These are phyloP conservation scores for Lepidium aucheri DNA, from an alignment of 345 rosid genomes.

Conservation along the genomic window DNA sequence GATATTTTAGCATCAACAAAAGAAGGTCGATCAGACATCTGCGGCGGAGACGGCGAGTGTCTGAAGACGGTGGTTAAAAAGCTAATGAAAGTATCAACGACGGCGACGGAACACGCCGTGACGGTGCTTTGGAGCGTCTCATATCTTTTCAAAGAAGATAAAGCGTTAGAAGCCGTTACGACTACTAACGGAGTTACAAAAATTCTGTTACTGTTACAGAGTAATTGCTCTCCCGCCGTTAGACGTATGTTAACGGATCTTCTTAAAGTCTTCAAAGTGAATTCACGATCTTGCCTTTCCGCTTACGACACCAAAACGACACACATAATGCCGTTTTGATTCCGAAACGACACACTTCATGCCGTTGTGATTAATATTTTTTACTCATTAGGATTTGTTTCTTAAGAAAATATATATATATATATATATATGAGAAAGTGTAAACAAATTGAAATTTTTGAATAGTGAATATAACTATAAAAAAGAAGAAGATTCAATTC, in stretches of 20 bases:
- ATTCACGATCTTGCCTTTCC: slow-evolving; percentile 56
- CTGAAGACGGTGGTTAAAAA: slow-evolving; percentile 53
- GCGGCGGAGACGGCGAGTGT: slow-evolving; percentile 39
- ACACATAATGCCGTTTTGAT: slow-evolving; percentile 55
- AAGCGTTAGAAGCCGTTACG: slow-evolving; percentile 53
- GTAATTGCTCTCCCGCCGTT: slow-evolving; percentile 79
- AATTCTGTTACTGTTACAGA: slow-evolving; percentile 77
- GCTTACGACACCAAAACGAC: slow-evolving; percentile 87
- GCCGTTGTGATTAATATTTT: slow-evolving; percentile 56
- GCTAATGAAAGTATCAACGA: slow-evolving; percentile 60
- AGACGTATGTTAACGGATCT: slow-evolving; percentile 72
- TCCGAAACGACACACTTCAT: slow-evolving; percentile 81
- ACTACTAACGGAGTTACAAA: slow-evolving; percentile 62
- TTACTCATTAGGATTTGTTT: slow-evolving; percentile 3
- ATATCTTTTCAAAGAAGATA: slow-evolving; percentile 56
- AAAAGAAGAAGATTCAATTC: slow-evolving; percentile 17
- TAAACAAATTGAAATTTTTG: slow-evolving; percentile 26
- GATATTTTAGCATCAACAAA: slow-evolving; percentile 48
- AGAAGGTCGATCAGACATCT: slow-evolving; percentile 57
- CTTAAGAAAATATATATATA: background rate
- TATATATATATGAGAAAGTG: background rate
- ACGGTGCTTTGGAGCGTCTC: slow-evolving; percentile 75
- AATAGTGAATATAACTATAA: slow-evolving; percentile 21
- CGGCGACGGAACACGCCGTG: slow-evolving; percentile 80
- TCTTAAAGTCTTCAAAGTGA: slow-evolving; percentile 56